Evolutionary conservation across 805 yeast genomes (phyloP).

Genomic region (Lipomyces oligophaga): DNA sequence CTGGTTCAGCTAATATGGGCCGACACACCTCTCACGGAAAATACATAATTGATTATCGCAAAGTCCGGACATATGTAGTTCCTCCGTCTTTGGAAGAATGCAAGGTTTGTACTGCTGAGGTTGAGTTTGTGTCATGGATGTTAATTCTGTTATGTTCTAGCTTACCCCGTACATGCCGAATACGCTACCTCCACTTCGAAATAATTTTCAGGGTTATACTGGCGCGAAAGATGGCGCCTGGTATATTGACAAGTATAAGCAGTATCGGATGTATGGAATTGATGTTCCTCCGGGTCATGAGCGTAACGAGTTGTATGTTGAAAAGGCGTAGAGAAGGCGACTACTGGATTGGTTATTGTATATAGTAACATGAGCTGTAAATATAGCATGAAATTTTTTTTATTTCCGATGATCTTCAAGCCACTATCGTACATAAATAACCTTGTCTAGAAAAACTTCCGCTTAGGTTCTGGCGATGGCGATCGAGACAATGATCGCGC

Average conservation of each 20-base stretch:
- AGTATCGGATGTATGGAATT: slow-evolving; percentile 71
- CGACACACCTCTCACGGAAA: slow-evolving; percentile 66
- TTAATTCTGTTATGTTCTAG: slow-evolving; percentile 13
- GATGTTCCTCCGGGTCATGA: slow-evolving; percentile 33
- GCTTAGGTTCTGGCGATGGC: slow-evolving; percentile 31
- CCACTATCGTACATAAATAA: too few species aligned
- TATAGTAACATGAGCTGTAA: background rate
- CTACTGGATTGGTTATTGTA: slow-evolving; percentile 5
- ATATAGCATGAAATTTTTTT: background rate
- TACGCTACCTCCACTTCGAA: slow-evolving; percentile 64
- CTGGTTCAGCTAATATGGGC: slow-evolving; percentile 93
- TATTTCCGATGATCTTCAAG: background rate
- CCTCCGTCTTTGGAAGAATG: slow-evolving; percentile 49
- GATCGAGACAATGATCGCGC: slow-evolving; percentile 27
- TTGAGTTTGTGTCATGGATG: background rate
- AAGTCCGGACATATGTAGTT: slow-evolving; percentile 85
- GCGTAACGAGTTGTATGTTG: slow-evolving; percentile 28
- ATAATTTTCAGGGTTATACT: slow-evolving; percentile 62
- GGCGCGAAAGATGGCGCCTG: slow-evolving; percentile 73
- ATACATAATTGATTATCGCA: slow-evolving; percentile 74
- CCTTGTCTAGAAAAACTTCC: too few species aligned
- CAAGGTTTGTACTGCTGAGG: slow-evolving; percentile 5
- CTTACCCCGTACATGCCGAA: slow-evolving; percentile 77
- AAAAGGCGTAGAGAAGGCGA: slow-evolving; percentile 26
- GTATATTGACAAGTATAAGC: slow-evolving; percentile 66